These are phyloP conservation scores for Solanum virginianum DNA, from an alignment of 257 asterid species.

Conservation along the genomic window DNA sequence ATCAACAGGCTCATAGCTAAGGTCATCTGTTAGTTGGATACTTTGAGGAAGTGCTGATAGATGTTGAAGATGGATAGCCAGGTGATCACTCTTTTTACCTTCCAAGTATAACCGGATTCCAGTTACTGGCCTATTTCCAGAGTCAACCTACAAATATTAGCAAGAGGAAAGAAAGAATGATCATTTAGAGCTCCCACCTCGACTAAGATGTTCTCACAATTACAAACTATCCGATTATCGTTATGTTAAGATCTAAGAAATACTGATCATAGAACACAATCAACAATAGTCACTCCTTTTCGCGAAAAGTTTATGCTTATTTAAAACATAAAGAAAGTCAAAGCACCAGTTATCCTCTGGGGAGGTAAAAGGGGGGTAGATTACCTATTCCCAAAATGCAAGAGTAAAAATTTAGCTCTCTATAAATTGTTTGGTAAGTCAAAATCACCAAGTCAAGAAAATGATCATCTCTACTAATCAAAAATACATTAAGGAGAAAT, in stretches of 20 bases:
- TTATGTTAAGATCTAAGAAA: neutral
- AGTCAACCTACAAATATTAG: slow-evolving; percentile 47
- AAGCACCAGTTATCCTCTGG: neutral
- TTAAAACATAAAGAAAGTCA: neutral
- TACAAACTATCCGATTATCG: neutral
- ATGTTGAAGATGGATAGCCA: slow-evolving; percentile 91
- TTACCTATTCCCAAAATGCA: neutral
- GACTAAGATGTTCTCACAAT: neutral
- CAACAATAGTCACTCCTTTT: neutral
- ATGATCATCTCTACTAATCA: neutral
- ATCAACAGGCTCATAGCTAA: slow-evolving; percentile 41
- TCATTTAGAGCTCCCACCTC: neutral
- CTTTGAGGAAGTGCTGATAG: slow-evolving; percentile 59
- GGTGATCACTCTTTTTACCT: slow-evolving; percentile 78
- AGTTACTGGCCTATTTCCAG: slow-evolving; percentile 77
- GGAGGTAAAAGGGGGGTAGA: neutral
- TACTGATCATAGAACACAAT: neutral
- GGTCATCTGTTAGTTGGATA: slow-evolving; percentile 52
- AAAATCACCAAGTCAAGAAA: neutral
- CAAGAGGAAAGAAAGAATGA: neutral
- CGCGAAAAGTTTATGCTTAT: neutral
- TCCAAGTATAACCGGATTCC: slow-evolving; percentile 86
- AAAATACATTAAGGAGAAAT: neutral
- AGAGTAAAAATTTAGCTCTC: neutral
- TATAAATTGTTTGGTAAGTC: neutral